Evolutionary conservation across 2,329 filamentous ascomycete species (phyloP).

Genomic region (Epichloe coenophiala): DNA sequence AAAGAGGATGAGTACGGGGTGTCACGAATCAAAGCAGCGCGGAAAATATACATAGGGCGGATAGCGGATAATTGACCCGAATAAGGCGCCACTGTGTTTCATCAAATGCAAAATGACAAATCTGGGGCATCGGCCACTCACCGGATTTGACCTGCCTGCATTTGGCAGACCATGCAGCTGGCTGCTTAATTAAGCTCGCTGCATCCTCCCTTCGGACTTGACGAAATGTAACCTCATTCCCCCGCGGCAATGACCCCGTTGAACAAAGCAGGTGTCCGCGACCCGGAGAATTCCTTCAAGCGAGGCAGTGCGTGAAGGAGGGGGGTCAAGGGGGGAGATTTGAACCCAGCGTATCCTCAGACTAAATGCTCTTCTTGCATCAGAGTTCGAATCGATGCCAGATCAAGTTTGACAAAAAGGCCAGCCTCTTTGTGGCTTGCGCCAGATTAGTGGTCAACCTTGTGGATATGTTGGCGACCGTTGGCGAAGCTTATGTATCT

Average conservation of each 20-base stretch:
- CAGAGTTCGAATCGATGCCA: conserved; percentile 8
- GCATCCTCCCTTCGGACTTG: not conserved
- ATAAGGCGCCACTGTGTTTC: not conserved
- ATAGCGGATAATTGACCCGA: not conserved
- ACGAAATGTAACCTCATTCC: not conserved
- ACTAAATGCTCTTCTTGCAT: not conserved
- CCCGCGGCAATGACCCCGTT: conserved; percentile 1
- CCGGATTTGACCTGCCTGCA: not conserved
- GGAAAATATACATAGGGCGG: too few relatives aligned
- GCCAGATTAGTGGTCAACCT: conserved; percentile 6
- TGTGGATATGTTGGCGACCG: conserved; percentile 9
- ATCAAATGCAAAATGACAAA: not conserved
- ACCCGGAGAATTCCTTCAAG: too few relatives aligned
- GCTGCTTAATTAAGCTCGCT: not conserved
- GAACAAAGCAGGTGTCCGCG: too few relatives aligned
- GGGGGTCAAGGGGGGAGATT: not conserved
- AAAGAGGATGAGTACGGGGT: not conserved
- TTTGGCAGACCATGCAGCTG: not conserved
- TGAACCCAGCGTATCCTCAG: not conserved
- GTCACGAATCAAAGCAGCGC: not conserved
- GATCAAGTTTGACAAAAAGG: conserved; percentile 8
- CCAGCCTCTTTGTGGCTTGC: conserved; percentile 7
- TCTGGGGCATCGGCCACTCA: not conserved
- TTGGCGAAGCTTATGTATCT: not conserved
- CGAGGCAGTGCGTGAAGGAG: not conserved